phyloP scores from a whole-genome alignment of 1,284 basidiomycete genomes.

The Hemileia vastatrix region DNA sequence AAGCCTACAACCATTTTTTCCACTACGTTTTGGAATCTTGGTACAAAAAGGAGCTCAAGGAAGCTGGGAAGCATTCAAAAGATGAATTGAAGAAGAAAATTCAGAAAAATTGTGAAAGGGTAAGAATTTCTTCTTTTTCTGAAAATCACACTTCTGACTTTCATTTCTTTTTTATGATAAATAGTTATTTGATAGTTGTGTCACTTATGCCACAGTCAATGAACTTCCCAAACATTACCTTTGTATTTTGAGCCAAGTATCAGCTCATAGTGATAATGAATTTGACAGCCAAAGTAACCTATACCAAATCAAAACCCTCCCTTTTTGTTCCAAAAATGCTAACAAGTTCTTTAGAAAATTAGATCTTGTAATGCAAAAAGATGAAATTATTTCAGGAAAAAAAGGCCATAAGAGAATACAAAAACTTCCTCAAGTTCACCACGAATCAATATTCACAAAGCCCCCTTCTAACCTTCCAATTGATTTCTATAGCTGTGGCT shows the following conservation, averaged over 20 bases:
- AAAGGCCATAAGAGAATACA: too few species aligned
- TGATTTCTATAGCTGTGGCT: too few species aligned
- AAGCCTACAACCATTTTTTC: conserved; percentile 2
- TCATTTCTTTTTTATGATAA: neutral
- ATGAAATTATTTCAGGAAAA: too few species aligned
- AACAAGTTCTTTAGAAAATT: too few species aligned
- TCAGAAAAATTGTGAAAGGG: neutral
- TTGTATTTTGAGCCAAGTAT: neutral
- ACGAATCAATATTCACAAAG: too few species aligned
- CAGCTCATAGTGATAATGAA: conserved; percentile 11
- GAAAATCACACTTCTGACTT: neutral
- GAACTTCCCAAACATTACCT: neutral
- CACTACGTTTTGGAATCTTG: conserved; percentile 2
- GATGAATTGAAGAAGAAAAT: neutral
- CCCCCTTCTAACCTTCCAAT: too few species aligned
- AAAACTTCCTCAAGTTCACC: too few species aligned
- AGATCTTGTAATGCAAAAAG: too few species aligned
- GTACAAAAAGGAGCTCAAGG: neutral
- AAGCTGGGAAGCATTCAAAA: neutral
- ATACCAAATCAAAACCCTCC: too few species aligned
- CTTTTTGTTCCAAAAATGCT: too few species aligned
- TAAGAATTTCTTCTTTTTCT: neutral
- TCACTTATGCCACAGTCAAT: neutral
- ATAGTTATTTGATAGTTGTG: neutral
- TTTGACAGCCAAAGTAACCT: neutral